Evolutionary conservation across 257 asterid genomes (phyloP), one percentile per base, ranked within the genome.

Genomic region (Asclepias syriaca): DNA sequence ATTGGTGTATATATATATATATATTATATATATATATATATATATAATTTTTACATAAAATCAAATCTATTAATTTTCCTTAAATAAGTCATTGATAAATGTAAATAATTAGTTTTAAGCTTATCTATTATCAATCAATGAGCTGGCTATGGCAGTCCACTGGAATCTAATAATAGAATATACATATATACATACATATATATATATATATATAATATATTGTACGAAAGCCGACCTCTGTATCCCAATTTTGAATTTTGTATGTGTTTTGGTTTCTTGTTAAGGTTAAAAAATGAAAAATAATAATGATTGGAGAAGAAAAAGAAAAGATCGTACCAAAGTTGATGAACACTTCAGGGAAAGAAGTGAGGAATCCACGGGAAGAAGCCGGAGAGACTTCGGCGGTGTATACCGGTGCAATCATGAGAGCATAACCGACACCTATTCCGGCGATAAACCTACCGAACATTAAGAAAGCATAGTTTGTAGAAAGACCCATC

Each of bases 321-420:
- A 43, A 43, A 43, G 15, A 4, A 1, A 57, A 57, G 34, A 29
- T 0, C 43, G 14, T 22, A 46, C 51, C 32, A n/a, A 60, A 79
- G 77, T 90, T 93, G 78, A 93, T 88, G 86, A 93, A 90, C 58
- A 93, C 97, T 79, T 90, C 97, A 12, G 98, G 97, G 74, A 93
- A 93, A 56, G 98, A 93, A 53, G 92, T 70, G 61, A 93, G 95
- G 79, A 90, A 90, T 18, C 98, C 98, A 5, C 98, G 90, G 37
- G 91, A 80, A 14, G 97, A 82, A 18, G 96, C 96, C 86, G 97
- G 98, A 40, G 98, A 68, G 45, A 93, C 86, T 89, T 93, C 97
- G 18, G 98, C 89, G 39, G 98, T 86, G 85, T 93, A 93, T 24
- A 93, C 98, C 37, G 97, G 98, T 27, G 97, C 98, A 3, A 93